Evolutionary conservation across 805 yeast genomes (phyloP), one percentile per base, ranked within the genome.

Genomic region (Wickerhamomyces ciferrii): DNA sequence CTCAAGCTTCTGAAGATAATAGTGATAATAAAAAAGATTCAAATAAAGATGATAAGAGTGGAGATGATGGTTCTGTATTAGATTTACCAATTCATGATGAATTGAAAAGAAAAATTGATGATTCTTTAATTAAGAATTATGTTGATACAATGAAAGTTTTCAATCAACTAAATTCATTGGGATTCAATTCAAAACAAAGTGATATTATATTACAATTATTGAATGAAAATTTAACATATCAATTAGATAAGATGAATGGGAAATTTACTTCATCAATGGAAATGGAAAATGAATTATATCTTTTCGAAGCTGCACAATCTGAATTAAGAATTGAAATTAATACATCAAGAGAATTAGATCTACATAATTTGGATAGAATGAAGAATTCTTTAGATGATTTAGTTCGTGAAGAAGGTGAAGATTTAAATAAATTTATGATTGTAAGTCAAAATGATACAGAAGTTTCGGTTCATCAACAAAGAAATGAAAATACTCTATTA

Each of bases 261-360:
- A 58, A 61, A 36, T 58, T 63, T 17, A 60, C 72, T 17, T 71
- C 72, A 20, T 66, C 66, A 24, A 79, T 81, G 50, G 96, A 89
- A 54, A 67, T 89, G 15, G 96, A 91, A 52, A 92, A 91, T 57
- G 97, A 92, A 56, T 76, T 80, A 20, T 94, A 92, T 60, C 67
- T 94, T 14, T 91, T 89, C 62, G 92, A 90, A 60, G 95, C 97
- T 29, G 96, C 97, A 0, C 88, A 88, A 50, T 84, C 91, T 45
- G 98, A 92, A 62, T 66, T 92, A 34, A 67, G 84, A 42, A 87
- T 85, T 40, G 96, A 90, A 55, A 78, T 90, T 21, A 81, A 84
- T 37, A 75, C 83, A 37, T 76, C 84, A 27, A 70, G 97, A 53
- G 90, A 84, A 51, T 69, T 72, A 13, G 87, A 87, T 50, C 70